phyloP scores from a whole-genome alignment of 495 filamentous ascomycete genomes.

The Lophiostoma macrostomum region DNA sequence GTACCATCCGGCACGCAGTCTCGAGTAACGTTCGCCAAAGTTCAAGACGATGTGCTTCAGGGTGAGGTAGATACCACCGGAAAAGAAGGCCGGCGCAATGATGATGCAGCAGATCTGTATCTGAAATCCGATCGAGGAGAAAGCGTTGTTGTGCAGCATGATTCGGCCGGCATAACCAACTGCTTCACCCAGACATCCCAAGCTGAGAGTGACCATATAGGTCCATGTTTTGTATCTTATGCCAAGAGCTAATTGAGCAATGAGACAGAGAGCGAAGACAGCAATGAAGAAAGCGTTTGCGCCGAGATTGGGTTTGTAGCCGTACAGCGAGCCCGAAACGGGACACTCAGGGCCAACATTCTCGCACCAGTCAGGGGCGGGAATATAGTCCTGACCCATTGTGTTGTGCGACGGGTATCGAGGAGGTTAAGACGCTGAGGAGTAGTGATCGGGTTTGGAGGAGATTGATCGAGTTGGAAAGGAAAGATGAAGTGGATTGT shows the following conservation, averaged over 20 bases:
- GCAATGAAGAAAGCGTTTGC: constrained; percentile 28
- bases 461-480: too few species aligned
- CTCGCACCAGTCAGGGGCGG: neutral
- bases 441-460: too few species aligned
- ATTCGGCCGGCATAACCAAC: constrained; percentile 47
- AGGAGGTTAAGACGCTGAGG: too few species aligned
- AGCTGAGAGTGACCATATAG: constrained; percentile 43
- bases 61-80: constrained; percentile 59
- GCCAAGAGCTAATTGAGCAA: constrained; percentile 24
- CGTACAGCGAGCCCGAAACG: constrained; percentile 21
- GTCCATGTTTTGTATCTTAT: constrained; percentile 33
- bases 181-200: constrained; percentile 45
- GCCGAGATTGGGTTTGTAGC: constrained; percentile 26
- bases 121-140: constrained; percentile 32
- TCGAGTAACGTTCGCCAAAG: constrained; percentile 48
- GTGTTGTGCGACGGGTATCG: neutral
- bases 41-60: constrained; percentile 46
- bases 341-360: constrained; percentile 9
- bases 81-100: constrained; percentile 54
- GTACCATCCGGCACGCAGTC: constrained; percentile 52
- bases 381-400: constrained; percentile 1
- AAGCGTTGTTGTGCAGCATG: constrained; percentile 46
- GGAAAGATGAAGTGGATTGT: too few species aligned
- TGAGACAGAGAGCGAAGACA: constrained; percentile 26
- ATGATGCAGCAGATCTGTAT: constrained; percentile 51